phyloP scores from a whole-genome alignment of 257 asterid genomes.

The Paraleonurus japonicus region DNA sequence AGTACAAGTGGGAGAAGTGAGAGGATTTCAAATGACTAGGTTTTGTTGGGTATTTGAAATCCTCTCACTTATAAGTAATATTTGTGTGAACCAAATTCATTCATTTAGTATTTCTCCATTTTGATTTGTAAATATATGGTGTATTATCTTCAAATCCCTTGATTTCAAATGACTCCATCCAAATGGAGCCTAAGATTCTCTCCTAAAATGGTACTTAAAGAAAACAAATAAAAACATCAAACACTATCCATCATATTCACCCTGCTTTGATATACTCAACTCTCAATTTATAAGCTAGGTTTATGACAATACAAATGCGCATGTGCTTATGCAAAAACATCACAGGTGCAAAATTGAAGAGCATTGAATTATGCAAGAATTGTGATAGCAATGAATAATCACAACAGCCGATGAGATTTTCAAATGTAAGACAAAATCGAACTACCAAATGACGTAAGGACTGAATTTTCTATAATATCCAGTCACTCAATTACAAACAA shows the following conservation, averaged over 20 bases:
- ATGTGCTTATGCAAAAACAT: constrained; percentile 8
- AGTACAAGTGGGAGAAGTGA: too few relatives aligned
- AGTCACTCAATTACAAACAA: constrained; percentile 5
- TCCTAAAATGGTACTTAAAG: background rate
- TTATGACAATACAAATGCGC: background rate
- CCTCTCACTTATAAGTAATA: too few relatives aligned
- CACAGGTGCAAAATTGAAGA: background rate
- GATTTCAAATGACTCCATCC: too few relatives aligned
- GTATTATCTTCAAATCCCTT: too few relatives aligned
- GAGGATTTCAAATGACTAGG: too few relatives aligned
- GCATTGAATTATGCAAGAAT: background rate
- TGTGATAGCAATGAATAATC: background rate
- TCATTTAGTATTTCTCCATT: too few relatives aligned
- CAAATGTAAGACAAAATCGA: constrained; percentile 10
- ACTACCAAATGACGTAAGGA: background rate
- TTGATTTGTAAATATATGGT: too few relatives aligned
- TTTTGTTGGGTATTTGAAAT: too few relatives aligned
- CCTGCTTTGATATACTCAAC: background rate
- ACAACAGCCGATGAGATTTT: background rate
- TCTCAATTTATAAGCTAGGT: constrained; percentile 6
- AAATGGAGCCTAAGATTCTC: too few relatives aligned
- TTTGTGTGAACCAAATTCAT: too few relatives aligned
- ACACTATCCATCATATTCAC: background rate
- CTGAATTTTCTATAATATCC: constrained; percentile 2
- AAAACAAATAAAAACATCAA: background rate